Percentiles rank a stretch among this genome's conserved stretches.
Evolutionary conservation across 768 basidiomycete species (phyloP).

Genomic region (Austroboletus festivus): DNA sequence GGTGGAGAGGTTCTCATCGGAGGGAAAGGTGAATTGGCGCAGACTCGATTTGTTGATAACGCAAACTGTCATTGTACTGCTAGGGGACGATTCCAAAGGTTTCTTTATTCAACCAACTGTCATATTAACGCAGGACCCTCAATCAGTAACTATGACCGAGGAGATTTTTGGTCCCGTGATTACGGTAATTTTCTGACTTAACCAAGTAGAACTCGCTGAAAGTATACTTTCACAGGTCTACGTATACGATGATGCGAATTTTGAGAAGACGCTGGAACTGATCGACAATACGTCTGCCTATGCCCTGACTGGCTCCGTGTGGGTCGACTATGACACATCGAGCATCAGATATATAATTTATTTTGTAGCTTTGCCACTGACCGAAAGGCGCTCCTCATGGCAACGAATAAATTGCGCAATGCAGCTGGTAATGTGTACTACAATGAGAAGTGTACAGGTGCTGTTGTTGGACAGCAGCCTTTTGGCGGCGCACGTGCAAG

Average conservation of each 20-base stretch:
- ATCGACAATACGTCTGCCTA: slow-evolving; percentile 86
- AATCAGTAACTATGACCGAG: slow-evolving; percentile 83
- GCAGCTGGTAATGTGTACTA: slow-evolving; percentile 96
- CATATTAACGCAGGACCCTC: slow-evolving; percentile 88
- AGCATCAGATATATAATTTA: slow-evolving; percentile 8
- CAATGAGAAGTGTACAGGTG: slow-evolving; percentile 97
- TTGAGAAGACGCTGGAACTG: slow-evolving; percentile 80
- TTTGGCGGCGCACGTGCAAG: slow-evolving; percentile 92
- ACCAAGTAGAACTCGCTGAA: neutral
- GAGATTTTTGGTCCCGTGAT: slow-evolving; percentile 98
- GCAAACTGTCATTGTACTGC: neutral
- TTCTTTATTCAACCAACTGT: slow-evolving; percentile 95
- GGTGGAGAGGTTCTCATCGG: slow-evolving; percentile 91
- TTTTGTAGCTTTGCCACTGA: slow-evolving; percentile 74
- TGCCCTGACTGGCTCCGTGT: slow-evolving; percentile 95
- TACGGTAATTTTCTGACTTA: slow-evolving; percentile 51
- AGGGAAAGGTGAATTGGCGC: slow-evolving; percentile 57
- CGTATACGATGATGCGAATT: slow-evolving; percentile 86
- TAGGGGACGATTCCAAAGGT: slow-evolving; percentile 86
- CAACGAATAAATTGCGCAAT: slow-evolving; percentile 82
- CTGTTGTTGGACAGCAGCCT: slow-evolving; percentile 97
- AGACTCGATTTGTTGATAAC: neutral
- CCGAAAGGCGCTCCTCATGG: slow-evolving; percentile 73
- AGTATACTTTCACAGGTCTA: slow-evolving; percentile 52
- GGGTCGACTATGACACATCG: slow-evolving; percentile 29